phyloP scores from a whole-genome alignment of 306 rosid genomes.

The Luffa acutangula region DNA sequence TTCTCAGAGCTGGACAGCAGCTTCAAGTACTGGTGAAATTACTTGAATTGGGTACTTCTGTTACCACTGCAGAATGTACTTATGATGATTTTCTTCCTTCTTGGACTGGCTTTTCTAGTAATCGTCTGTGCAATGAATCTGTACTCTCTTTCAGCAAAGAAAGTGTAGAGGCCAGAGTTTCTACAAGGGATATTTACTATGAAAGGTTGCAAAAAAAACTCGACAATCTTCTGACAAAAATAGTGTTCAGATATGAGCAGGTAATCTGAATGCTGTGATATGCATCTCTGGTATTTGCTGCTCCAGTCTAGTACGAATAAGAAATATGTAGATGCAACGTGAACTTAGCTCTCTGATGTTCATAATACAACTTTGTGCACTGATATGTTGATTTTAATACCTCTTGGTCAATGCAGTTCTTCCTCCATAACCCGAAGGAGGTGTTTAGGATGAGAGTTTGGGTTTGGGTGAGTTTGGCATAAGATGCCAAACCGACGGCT shows the following conservation, averaged over 20 bases:
- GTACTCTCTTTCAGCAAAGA: conserved; percentile 53
- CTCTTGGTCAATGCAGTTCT: not conserved
- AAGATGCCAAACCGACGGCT: not conserved
- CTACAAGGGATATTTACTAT: conserved; percentile 59
- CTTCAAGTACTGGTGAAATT: conserved; percentile 82
- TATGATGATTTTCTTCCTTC: conserved; percentile 72
- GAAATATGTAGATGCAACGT: not conserved
- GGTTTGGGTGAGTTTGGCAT: not conserved
- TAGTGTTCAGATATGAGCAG: conserved; percentile 63
- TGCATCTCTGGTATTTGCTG: not conserved
- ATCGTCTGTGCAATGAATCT: conserved; percentile 33
- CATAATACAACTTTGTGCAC: not conserved
- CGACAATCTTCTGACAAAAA: conserved; percentile 34
- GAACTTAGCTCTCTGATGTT: not conserved
- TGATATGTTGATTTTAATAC: not conserved
- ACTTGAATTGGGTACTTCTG: conserved; percentile 66
- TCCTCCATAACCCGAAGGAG: not conserved
- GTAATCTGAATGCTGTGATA: conserved; percentile 24
- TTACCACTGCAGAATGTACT: conserved; percentile 36
- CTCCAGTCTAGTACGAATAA: not conserved
- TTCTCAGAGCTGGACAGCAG: conserved; percentile 90
- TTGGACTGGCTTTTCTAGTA: conserved; percentile 68
- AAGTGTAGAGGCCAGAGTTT: conserved; percentile 41
- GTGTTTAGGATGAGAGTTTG: not conserved
- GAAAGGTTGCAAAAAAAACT: conserved; percentile 59